Conservation (phyloP, 768 basidiomycete species). For the Neoboletus brunneissimus region DNA sequence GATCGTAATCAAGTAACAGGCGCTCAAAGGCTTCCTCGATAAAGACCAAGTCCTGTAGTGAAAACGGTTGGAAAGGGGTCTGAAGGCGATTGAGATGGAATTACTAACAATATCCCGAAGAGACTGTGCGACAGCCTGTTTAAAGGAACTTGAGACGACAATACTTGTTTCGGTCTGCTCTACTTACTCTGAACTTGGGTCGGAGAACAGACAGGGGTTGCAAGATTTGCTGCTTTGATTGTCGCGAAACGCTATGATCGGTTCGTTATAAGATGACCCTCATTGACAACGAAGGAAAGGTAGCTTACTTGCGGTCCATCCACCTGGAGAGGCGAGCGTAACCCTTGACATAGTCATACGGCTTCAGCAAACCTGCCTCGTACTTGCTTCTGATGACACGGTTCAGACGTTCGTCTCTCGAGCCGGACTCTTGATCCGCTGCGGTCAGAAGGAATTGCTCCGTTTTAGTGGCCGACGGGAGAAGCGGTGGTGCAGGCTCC, state of each 20-base stretch:
- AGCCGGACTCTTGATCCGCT: conserved; percentile 90
- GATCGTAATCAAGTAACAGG: conserved; percentile 90
- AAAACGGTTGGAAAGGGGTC: background rate
- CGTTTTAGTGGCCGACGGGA: conserved; percentile 74
- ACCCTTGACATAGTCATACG: conserved; percentile 96
- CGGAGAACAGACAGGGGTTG: conserved; percentile 83
- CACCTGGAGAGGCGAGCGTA: conserved; percentile 88
- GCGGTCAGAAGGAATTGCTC: conserved; percentile 91
- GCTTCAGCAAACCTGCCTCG: conserved; percentile 91
- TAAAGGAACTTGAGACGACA: background rate
- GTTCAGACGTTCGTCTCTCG: conserved; percentile 84
- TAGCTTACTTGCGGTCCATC: conserved; percentile 87
- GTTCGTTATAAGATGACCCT: background rate
- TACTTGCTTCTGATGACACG: conserved; percentile 95
- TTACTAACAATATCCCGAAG: conserved; percentile 69
- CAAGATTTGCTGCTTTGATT: conserved; percentile 88
- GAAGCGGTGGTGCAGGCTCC: conserved; percentile 46
- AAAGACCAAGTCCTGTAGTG: conserved; percentile 80
- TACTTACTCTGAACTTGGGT: conserved; percentile 76
- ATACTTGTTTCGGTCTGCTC: background rate
- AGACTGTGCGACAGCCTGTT: conserved; percentile 76
- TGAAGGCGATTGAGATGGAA: background rate
- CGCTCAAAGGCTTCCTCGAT: conserved; percentile 98
- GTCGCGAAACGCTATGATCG: conserved; percentile 69
- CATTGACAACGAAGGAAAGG: background rate